phyloP scores from a whole-genome alignment of 2,329 filamentous ascomycete genomes.

The Paraphoma sp. region DNA sequence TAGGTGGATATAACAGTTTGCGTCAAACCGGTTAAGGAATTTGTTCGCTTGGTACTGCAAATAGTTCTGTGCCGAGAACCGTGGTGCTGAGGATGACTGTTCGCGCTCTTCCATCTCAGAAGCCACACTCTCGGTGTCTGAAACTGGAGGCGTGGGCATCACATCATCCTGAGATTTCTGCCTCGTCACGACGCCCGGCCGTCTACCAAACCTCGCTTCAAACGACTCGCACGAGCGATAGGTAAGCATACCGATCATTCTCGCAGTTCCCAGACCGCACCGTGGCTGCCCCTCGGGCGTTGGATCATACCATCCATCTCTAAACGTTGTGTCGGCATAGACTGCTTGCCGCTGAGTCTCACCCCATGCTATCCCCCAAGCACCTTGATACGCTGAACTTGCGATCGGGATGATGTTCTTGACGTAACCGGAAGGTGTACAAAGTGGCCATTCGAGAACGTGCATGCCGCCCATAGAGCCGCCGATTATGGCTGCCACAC shows the following conservation, averaged over 20 bases:
- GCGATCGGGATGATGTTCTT: constrained; percentile 62
- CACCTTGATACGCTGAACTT: constrained; percentile 62
- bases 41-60: constrained; percentile 50
- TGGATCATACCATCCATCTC: constrained; percentile 44
- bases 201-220: constrained; percentile 44
- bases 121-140: constrained; percentile 6
- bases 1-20: constrained; percentile 50
- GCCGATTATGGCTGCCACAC: constrained; percentile 62
- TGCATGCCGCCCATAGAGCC: constrained; percentile 67
- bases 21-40: constrained; percentile 49
- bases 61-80: constrained; percentile 48
- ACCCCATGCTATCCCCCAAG: constrained; percentile 66
- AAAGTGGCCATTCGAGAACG: constrained; percentile 62
- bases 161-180: neutral
- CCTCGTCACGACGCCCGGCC: neutral
- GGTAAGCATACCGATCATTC: constrained; percentile 51
- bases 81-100: constrained; percentile 47
- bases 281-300: constrained; percentile 41
- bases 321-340: constrained; percentile 41
- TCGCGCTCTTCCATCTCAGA: neutral
- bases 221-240: constrained; percentile 48
- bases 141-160: constrained; percentile 12
- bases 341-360: constrained; percentile 63
- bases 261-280: constrained; percentile 43
- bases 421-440: constrained; percentile 55